Conservation (phyloP, 495 filamentous ascomycete species). For the Xylaria acuta region DNA sequence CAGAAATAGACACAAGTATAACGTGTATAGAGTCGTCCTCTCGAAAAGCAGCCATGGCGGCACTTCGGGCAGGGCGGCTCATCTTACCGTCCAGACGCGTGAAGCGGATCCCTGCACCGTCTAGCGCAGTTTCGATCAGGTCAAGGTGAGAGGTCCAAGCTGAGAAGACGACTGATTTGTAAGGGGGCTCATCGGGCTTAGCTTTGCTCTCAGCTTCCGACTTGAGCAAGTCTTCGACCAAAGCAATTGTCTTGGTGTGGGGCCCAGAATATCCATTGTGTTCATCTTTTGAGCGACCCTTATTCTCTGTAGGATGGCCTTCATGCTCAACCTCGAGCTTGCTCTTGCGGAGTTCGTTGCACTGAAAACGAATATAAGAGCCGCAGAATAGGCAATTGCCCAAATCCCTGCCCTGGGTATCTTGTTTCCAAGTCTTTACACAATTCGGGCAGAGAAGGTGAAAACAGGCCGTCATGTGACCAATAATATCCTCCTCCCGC, state of each 20-base stretch:
- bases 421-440: slow-evolving; percentile 58
- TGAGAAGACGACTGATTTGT: slow-evolving; percentile 92
- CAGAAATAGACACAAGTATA: slow-evolving; percentile 89
- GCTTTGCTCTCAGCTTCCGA: slow-evolving; percentile 64
- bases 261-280: slow-evolving; percentile 86
- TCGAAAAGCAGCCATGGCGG: slow-evolving; percentile 76
- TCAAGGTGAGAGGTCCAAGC: slow-evolving; percentile 94
- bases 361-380: slow-evolving; percentile 60
- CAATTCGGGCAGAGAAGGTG: slow-evolving; percentile 82
- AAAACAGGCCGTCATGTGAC: slow-evolving; percentile 82
- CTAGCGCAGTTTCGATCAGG: slow-evolving; percentile 85
- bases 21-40: slow-evolving; percentile 74
- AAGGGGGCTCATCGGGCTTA: slow-evolving; percentile 65
- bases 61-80: slow-evolving; percentile 70
- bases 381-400: slow-evolving; percentile 69
- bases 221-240: slow-evolving; percentile 69
- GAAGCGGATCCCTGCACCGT: slow-evolving; percentile 68
- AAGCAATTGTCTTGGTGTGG: slow-evolving; percentile 85
- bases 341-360: slow-evolving; percentile 70
- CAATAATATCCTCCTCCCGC: slow-evolving; percentile 67
- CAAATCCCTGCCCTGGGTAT: slow-evolving; percentile 43
- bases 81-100: slow-evolving; percentile 91
- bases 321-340: slow-evolving; percentile 67
- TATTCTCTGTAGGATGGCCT: slow-evolving; percentile 49
- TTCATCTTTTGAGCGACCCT: slow-evolving; percentile 65